Conservation (phyloP, 2,329 filamentous ascomycete genomes). For the Pseudopyricularia cyperi region DNA sequence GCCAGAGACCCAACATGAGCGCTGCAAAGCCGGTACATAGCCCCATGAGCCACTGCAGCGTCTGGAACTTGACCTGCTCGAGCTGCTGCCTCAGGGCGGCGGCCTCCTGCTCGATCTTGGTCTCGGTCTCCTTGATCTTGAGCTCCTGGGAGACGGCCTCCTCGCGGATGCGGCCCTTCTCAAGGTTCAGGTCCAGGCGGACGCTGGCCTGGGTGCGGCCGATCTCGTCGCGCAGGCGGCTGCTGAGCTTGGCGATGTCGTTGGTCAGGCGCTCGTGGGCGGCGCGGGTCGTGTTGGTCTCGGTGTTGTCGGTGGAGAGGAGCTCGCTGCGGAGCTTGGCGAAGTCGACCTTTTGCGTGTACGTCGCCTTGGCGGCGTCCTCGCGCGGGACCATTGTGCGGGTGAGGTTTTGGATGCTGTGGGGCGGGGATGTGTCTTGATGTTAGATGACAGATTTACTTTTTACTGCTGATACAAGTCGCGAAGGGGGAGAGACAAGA, state of each 20-base stretch:
- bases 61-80: slow-evolving; percentile 96
- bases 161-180: slow-evolving; percentile 92
- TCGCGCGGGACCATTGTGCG: slow-evolving; percentile 96
- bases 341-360: slow-evolving; percentile 91
- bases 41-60: slow-evolving; percentile 94
- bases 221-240: slow-evolving; percentile 82
- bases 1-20: slow-evolving; percentile 56
- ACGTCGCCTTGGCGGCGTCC: slow-evolving; percentile 71
- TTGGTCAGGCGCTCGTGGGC: slow-evolving; percentile 89
- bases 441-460: slow-evolving; percentile 3
- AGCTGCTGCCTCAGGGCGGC: slow-evolving; percentile 81
- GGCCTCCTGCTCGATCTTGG: slow-evolving; percentile 94
- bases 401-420: slow-evolving; percentile 87
- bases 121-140: slow-evolving; percentile 98
- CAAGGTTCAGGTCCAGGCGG: slow-evolving; percentile 81
- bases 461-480: too few species aligned
- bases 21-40: slow-evolving; percentile 58
- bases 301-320: slow-evolving; percentile 79
- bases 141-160: slow-evolving; percentile 94
- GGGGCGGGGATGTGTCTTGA: background rate
- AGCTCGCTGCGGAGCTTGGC: slow-evolving; percentile 93
- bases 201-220: slow-evolving; percentile 88
- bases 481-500: background rate
- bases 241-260: slow-evolving; percentile 88
- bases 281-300: slow-evolving; percentile 75